These are phyloP conservation scores for Salix purpurea DNA, from an alignment of 345 rosid species.

Conservation along the genomic window DNA sequence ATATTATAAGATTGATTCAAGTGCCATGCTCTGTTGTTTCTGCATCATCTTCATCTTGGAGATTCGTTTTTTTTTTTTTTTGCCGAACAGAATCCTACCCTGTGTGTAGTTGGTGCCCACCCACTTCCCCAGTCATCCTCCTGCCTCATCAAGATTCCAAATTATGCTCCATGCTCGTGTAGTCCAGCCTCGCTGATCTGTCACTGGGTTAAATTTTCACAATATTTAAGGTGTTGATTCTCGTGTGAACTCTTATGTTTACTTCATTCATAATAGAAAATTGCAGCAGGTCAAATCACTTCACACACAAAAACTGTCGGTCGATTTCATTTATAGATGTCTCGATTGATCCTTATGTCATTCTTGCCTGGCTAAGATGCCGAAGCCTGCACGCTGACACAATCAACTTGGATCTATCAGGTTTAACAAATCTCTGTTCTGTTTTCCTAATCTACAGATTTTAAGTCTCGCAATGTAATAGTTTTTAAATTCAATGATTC, in stretches of 20 bases:
- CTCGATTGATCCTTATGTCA: background rate
- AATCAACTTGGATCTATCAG: conserved; percentile 4
- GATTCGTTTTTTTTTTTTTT: background rate
- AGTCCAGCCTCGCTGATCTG: background rate
- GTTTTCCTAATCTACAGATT: background rate
- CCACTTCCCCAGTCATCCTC: background rate
- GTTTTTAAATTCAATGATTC: too few species aligned
- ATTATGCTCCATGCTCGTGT: background rate
- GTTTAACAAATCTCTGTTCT: background rate
- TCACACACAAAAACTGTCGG: background rate
- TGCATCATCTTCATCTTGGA: background rate
- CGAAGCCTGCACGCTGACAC: conserved; percentile 15
- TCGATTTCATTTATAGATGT: background rate
- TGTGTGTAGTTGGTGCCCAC: background rate
- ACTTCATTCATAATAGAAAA: background rate
- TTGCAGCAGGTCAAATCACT: background rate
- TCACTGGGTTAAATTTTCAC: background rate
- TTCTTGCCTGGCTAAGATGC: background rate
- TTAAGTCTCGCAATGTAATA: background rate
- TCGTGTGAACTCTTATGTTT: background rate
- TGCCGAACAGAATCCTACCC: background rate
- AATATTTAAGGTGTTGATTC: background rate
- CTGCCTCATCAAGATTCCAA: conserved; percentile 9
- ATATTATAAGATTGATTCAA: background rate
- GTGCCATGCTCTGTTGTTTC: background rate